Percentiles rank a stretch among this genome's conserved stretches.
Conservation (phyloP, 2,329 filamentous ascomycete species). For the Fonsecaea multimorphosa region DNA sequence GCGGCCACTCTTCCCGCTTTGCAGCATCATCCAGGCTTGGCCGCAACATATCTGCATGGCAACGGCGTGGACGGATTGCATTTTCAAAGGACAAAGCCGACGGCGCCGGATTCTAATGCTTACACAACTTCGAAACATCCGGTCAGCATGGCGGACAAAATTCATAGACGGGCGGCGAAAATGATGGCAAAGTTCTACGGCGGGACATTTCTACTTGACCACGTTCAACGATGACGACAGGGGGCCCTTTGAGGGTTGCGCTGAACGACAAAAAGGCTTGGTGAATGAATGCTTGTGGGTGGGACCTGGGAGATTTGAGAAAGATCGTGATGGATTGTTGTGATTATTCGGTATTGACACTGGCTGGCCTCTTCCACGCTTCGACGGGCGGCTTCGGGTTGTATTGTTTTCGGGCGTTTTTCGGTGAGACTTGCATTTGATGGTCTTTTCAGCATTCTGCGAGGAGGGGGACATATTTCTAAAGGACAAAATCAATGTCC, state of each 20-base stretch:
- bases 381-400: neutral
- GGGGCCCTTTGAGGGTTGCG: conserved; percentile 2
- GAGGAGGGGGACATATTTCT: neutral
- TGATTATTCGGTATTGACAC: neutral
- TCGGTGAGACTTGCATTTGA: conserved; percentile 5
- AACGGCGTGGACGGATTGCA: conserved; percentile 26
- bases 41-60: conserved; percentile 20
- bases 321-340: conserved; percentile 9
- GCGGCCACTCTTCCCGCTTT: neutral
- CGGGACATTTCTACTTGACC: conserved; percentile 9
- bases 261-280: conserved; percentile 8
- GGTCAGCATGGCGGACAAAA: neutral
- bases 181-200: neutral
- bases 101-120: neutral
- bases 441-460: neutral
- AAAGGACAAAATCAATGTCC: conserved; percentile 5
- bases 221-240: conserved; percentile 9
- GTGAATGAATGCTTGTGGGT: conserved; percentile 5
- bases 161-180: conserved; percentile 12
- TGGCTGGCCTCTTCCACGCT: neutral
- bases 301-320: conserved; percentile 3
- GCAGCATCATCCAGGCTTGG: neutral
- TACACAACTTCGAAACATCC: neutral
- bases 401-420: conserved; percentile 1
- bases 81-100: conserved; percentile 14